Percentiles rank a stretch among this genome's conserved stretches.
These are phyloP conservation scores for Penicillium vulpinum DNA, from an alignment of 2,329 filamentous ascomycete genomes.

Conservation along the genomic window DNA sequence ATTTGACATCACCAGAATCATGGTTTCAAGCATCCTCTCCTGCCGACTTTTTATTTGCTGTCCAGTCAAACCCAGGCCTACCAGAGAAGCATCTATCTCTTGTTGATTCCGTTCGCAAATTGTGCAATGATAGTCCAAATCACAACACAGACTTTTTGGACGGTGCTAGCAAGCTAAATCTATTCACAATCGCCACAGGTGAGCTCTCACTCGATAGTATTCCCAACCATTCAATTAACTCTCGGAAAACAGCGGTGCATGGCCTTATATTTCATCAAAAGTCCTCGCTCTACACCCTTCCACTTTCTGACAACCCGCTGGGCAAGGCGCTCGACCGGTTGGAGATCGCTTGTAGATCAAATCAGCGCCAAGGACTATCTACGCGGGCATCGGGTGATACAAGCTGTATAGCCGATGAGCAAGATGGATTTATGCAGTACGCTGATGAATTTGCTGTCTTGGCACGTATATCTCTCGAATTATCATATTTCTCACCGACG, in stretches of 20 bases:
- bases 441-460: not conserved
- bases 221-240: not conserved
- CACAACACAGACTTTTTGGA: not conserved
- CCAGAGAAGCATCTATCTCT: not conserved
- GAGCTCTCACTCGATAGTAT: not conserved
- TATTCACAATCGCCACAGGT: not conserved
- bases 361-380: not conserved
- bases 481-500: not conserved
- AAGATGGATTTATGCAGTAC: not conserved
- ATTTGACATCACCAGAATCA: slow-evolving; percentile 5
- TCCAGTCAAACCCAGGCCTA: not conserved
- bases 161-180: not conserved
- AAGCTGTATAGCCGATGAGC: not conserved
- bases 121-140: not conserved
- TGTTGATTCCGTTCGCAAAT: not conserved
- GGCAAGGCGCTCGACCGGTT: not conserved
- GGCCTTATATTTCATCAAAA: not conserved
- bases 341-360: not conserved
- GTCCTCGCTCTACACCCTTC: not conserved
- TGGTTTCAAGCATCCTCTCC: slow-evolving; percentile 2
- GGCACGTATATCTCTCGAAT: not conserved
- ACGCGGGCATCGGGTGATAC: not conserved
- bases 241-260: not conserved
- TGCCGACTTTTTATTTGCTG: not conserved
- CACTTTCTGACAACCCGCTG: not conserved